Evolutionary conservation across 1,284 basidiomycete genomes (phyloP).

Genomic region (Ceratobasidium sp.): DNA sequence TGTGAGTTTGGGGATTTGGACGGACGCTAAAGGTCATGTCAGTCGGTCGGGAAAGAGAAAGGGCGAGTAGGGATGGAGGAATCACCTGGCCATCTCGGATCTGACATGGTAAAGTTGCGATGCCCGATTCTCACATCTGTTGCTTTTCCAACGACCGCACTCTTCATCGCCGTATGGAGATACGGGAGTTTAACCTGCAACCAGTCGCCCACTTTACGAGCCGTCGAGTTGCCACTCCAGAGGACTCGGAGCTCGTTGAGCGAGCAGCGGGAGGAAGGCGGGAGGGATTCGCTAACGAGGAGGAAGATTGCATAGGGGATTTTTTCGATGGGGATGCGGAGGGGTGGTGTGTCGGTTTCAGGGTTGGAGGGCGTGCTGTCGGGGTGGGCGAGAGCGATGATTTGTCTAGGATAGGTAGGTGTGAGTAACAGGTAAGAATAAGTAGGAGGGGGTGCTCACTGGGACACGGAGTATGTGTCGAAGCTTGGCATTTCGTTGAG

Average conservation of each 20-base stretch:
- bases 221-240: conserved; percentile 1
- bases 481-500: not conserved
- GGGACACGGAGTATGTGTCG: not conserved
- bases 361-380: not conserved
- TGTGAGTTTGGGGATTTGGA: conserved; percentile 4
- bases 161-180: not conserved
- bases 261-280: not conserved
- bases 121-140: not conserved
- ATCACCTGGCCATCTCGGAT: not conserved
- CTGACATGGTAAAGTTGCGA: not conserved
- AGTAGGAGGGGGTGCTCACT: not conserved
- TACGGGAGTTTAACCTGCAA: not conserved
- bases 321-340: not conserved
- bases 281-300: not conserved
- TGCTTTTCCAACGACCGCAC: not conserved
- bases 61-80: not conserved
- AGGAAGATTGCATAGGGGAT: not conserved
- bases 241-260: not conserved
- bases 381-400: not conserved
- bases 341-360: not conserved
- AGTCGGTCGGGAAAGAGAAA: not conserved
- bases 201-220: conserved; percentile 3
- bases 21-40: not conserved
- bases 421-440: not conserved
- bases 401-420: not conserved